phyloP scores from a whole-genome alignment of 108 stramenopile genomes.

The Pseudonitzschia multistriata region DNA sequence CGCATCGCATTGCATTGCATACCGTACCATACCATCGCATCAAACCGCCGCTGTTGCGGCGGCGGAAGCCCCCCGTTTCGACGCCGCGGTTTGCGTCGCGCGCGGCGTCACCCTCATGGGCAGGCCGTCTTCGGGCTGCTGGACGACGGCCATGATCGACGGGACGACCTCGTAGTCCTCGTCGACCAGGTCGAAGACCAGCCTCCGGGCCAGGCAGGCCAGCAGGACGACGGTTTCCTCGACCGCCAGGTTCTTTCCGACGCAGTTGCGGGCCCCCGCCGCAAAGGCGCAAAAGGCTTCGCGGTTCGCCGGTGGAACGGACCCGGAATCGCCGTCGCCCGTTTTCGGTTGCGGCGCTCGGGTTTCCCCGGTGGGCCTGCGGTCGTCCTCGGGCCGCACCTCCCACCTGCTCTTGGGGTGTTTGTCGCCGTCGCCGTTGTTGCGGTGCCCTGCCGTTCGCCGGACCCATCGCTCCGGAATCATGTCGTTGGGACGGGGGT shows the following conservation, averaged over 20 bases:
- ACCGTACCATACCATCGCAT: too few species aligned
- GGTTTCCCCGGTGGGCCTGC: not conserved
- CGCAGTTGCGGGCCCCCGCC: slow-evolving; percentile 48
- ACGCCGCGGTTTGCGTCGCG: too few species aligned
- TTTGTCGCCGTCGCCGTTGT: slow-evolving; percentile 1
- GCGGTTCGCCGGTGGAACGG: slow-evolving; percentile 25
- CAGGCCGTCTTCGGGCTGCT: not conserved
- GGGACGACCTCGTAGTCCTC: not conserved
- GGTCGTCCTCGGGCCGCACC: too few species aligned
- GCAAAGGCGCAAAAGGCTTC: slow-evolving; percentile 55
- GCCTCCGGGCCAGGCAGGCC: slow-evolving; percentile 14
- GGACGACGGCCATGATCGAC: not conserved
- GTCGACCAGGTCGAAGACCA: slow-evolving; percentile 11
- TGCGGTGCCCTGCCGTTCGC: not conserved
- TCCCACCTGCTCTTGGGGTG: not conserved
- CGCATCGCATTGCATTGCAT: too few species aligned
- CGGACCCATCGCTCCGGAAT: slow-evolving; percentile 55
- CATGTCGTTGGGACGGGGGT: slow-evolving; percentile 44
- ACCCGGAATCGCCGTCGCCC: not conserved
- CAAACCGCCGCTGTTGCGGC: too few species aligned
- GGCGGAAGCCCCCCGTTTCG: too few species aligned
- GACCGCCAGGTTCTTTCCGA: slow-evolving; percentile 51
- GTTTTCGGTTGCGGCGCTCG: not conserved
- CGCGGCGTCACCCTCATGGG: slow-evolving; percentile 5
- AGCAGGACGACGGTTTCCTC: slow-evolving; percentile 27